Conservation (phyloP, 139 green algal species). For the Monoraphidium neglectum region DNA sequence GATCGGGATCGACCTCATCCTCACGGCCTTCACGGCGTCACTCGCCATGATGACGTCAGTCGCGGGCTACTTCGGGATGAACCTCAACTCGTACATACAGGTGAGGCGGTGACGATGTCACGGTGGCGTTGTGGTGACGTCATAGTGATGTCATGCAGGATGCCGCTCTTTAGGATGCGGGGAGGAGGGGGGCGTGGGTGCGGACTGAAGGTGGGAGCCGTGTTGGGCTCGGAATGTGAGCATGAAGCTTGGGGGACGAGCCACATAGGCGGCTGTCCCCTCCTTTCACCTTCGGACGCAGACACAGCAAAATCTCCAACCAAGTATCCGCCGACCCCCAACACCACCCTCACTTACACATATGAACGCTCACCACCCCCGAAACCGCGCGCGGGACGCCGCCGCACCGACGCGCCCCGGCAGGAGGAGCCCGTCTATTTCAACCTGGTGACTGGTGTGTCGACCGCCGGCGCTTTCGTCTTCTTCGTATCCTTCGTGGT, state of each 20-base stretch:
- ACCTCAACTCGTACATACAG: constrained; percentile 65
- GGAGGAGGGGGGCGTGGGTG: no score
- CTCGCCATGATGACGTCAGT: constrained; percentile 74
- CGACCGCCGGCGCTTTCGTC: neutral
- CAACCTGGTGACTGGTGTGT: constrained; percentile 13
- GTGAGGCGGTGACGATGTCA: constrained; percentile 28
- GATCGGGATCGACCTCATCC: constrained; percentile 80
- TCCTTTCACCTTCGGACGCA: neutral
- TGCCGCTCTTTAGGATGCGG: neutral
- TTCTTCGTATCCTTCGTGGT: constrained; percentile 26
- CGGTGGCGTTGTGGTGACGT: neutral
- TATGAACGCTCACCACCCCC: neutral
- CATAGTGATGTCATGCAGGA: neutral
- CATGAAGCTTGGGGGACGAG: no score
- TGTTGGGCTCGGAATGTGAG: no score
- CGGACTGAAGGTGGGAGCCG: no score
- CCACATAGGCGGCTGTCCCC: no score
- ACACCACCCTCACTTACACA: neutral
- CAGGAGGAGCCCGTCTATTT: constrained; percentile 44
- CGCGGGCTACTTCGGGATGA: constrained; percentile 94
- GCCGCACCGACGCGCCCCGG: constrained; percentile 54
- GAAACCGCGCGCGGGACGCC: neutral
- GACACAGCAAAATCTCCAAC: neutral
- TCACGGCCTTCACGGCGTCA: constrained; percentile 77
- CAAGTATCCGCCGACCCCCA: neutral